Evolutionary conservation across 805 yeast species (phyloP), one percentile per base, ranked within the genome.

Genomic region (Kodamaea nitidulidarum): DNA sequence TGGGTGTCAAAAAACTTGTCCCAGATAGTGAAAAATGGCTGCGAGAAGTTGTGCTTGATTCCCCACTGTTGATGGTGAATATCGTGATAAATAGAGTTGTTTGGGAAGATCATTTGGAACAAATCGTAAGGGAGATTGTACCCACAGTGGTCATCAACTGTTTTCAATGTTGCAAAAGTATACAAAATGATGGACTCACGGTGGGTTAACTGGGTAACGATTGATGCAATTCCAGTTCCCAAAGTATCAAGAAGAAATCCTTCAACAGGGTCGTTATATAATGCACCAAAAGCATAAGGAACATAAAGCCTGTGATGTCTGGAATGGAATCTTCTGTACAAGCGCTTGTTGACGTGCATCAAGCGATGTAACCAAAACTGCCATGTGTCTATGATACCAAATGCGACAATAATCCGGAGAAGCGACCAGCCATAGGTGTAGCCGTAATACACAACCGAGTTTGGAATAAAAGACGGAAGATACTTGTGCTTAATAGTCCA

Each of bases 111-210:
- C 31, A 79, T 57, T 70, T 93, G 98, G 73, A 93, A 84, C 15
- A 90, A 80, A 61, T 93, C 98, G 60, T 70, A 84, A 11, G 98
- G 98, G 40, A 93, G 70, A 20, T 90, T 80, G 61, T 91, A 93
- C n/a, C 98, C 98, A 62, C 98, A 93, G 64, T 93, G 98, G 61
- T 93, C 98, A 60, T 93, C 98, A 36, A 93, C 96, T 1, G 98
- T 93, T 63, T 93, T 93, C 76, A 93, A 63, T 2, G 98, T 93
- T 11, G 96, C 86, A 59, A 93, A 87, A 2, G 91, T 80, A 63
- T 72, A 93, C 40, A 93, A 66, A 9, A 84, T 48, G 15, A 84
- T 66, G 37, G 82, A 68, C 63, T 93, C 98, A 42, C 96, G 78
- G 35, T 88, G 84, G 2, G 84, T 66, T 46, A 93, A 67, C 2